Base-by-base conservation (phyloP, 768 basidiomycete genomes). In the Suillus alpinus region DNA sequence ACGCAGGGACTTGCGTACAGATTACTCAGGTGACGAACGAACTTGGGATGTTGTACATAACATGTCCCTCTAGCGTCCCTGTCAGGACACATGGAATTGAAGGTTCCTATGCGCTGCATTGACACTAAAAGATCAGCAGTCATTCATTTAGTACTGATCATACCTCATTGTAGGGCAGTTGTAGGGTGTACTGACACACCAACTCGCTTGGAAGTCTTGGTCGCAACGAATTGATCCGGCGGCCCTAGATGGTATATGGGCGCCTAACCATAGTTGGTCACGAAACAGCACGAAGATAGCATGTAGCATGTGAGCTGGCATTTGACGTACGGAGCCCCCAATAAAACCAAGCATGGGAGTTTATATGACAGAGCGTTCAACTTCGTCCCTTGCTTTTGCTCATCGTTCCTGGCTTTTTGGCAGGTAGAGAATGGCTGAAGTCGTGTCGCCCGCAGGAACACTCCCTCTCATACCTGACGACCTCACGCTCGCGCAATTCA, bases 381-480 rank as follows among this genome's bases (percentile, higher is more conserved):
- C 1, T 2, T n/a, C 7, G 3, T 37, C 37, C 8, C 52, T 53
- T 39, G 16, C 23, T 26, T 55, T 55, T 37, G 6, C 16, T 56
- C 14, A 9, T 32, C 31, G 12, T 53, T 56, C 39, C 23, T 29
- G 32, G 32, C 34, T 13, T 39, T 31, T 9, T 56, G 16, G 58
- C 16, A 16, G 40, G 29, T 60, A 34, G 50, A 44, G 16, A 7
- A 73, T 73, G 71, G 73, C 73, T 29, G 64, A 73, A 50, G 61
- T 74, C 43, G 63, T 59, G 26, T 75, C 73, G 26, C 73, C 70
- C 6, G 63, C 72, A 16, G 72, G 65, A 8, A 31, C 18, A 6
- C 67, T 73, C 43, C 72, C 82, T 36, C 20, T 55, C 49, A 70
- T 79, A n/a, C 74, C 77, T 12, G 78, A 78, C 49, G 69, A 76